A percentile compares a stretch with the other conserved stretches of the same genome.
Evolutionary conservation across 371 early-diverging fungal genomes (phyloP).

Genomic region (Coemansia sp.): DNA sequence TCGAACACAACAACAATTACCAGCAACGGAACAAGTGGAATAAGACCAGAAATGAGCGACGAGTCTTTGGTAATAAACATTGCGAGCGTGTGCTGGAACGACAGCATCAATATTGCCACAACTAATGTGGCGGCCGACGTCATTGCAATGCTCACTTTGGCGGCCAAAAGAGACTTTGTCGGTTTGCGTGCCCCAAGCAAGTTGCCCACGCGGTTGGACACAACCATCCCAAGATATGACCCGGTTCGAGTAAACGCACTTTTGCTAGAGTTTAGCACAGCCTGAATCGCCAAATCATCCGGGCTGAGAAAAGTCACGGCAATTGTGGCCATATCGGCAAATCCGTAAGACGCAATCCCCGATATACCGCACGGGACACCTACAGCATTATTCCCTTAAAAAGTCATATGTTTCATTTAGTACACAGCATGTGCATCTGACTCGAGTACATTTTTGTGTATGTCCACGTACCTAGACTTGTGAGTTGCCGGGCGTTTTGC

Average conservation of each 20-base stretch:
- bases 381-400: conserved; percentile 2
- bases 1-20: conserved; percentile 55
- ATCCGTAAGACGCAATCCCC: conserved; percentile 45
- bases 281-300: conserved; percentile 59
- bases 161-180: conserved; percentile 14
- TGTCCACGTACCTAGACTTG: conserved; percentile 24
- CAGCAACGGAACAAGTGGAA: conserved; percentile 56
- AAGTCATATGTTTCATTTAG: conserved; percentile 5
- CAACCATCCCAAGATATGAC: conserved; percentile 55
- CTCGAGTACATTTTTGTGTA: background rate
- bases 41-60: conserved; percentile 51
- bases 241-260: conserved; percentile 53
- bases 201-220: conserved; percentile 59
- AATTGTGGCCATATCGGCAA: conserved; percentile 47
- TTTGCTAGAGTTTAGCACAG: conserved; percentile 55
- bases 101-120: conserved; percentile 24
- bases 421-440: background rate
- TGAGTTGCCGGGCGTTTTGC: conserved; percentile 31
- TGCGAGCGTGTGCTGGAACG: conserved; percentile 20
- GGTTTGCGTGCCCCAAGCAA: conserved; percentile 47
- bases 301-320: conserved; percentile 46
- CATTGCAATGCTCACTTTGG: conserved; percentile 30
- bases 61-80: conserved; percentile 51
- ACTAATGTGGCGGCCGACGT: conserved; percentile 10
- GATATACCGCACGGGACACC: conserved; percentile 44